Evolutionary conservation across 2,329 filamentous ascomycete genomes (phyloP).

Genomic region (Monilinia laxa): DNA sequence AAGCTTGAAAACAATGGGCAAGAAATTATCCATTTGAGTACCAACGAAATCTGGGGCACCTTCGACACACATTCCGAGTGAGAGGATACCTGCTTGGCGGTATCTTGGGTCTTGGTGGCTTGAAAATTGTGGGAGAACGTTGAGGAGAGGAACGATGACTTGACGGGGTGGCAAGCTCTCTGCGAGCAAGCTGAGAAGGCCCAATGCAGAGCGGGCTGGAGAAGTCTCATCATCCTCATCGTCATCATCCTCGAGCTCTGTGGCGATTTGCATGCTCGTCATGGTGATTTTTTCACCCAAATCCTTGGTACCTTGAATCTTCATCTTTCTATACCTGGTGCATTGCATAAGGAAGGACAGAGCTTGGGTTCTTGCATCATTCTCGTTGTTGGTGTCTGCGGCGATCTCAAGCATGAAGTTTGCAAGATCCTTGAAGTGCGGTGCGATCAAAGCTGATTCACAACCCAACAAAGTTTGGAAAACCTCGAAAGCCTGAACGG

Average conservation of each 20-base stretch:
- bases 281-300: conserved; percentile 84
- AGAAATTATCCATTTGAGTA: conserved; percentile 81
- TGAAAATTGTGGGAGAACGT: conserved; percentile 81
- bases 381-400: conserved; percentile 71
- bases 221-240: conserved; percentile 75
- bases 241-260: conserved; percentile 78
- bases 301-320: conserved; percentile 83
- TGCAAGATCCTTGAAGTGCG: conserved; percentile 85
- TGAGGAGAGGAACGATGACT: conserved; percentile 87
- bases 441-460: conserved; percentile 78
- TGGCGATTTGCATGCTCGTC: conserved; percentile 84
- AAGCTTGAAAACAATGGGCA: conserved; percentile 80
- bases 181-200: conserved; percentile 84
- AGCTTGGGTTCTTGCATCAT: conserved; percentile 85
- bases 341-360: conserved; percentile 92
- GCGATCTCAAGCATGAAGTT: conserved; percentile 92
- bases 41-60: conserved; percentile 96
- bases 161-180: conserved; percentile 88
- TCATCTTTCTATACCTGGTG: conserved; percentile 89
- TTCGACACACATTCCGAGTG: conserved; percentile 91
- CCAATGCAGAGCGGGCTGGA: conserved; percentile 79
- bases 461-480: conserved; percentile 94
- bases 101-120: conserved; percentile 71
- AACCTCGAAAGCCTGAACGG: conserved; percentile 89
- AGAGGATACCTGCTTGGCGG: conserved; percentile 86